These are phyloP conservation scores for Rhodotorula sp. DNA, from an alignment of 1,284 basidiomycete genomes.

Conservation along the genomic window DNA sequence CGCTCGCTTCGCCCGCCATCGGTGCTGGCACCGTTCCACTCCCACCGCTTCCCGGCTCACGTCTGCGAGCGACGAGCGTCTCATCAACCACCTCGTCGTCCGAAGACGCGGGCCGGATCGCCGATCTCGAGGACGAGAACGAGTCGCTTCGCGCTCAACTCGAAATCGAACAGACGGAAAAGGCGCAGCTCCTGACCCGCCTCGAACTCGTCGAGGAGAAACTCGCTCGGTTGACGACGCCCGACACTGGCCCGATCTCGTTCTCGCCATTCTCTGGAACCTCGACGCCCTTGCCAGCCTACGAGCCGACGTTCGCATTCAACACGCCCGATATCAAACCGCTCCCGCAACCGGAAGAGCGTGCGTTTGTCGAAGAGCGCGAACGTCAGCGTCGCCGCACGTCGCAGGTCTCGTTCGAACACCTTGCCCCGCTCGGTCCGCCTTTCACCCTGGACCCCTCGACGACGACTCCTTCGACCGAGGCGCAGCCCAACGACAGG, in stretches of 20 bases:
- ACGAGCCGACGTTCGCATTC: conserved; percentile 35
- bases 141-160: conserved; percentile 34
- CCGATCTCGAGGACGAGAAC: conserved; percentile 38
- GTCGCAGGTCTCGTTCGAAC: background rate
- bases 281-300: conserved; percentile 4
- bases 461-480: background rate
- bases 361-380: conserved; percentile 19
- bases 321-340: conserved; percentile 25
- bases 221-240: conserved; percentile 6
- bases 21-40: background rate
- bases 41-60: background rate
- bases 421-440: background rate
- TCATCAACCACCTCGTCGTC: background rate
- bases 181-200: conserved; percentile 23
- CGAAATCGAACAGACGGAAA: conserved; percentile 24
- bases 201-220: conserved; percentile 24
- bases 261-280: conserved; percentile 4
- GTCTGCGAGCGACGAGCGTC: conserved; percentile 4
- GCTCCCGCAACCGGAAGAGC: conserved; percentile 32
- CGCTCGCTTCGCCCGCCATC: background rate
- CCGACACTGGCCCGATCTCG: background rate
- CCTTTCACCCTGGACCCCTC: background rate
- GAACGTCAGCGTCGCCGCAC: conserved; percentile 6
- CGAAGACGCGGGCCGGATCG: conserved; percentile 4
- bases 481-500: background rate